A percentile compares a stretch with the other conserved stretches of the same genome.
Conservation (phyloP, 371 early-diverging fungal genomes). For the Mortierella polycephala region DNA sequence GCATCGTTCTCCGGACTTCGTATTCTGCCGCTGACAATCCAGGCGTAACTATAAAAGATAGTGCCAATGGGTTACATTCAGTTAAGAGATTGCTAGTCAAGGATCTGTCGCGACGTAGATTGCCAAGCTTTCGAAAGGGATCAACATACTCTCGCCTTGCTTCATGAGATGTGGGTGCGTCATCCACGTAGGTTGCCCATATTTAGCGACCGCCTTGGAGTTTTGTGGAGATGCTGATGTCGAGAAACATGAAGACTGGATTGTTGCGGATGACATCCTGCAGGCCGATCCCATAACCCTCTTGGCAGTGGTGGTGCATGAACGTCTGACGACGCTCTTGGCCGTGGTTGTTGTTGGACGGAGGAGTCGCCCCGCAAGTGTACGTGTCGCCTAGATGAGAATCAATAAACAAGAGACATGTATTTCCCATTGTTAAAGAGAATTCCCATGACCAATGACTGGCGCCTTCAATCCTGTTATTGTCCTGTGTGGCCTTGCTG, state of each 20-base stretch:
- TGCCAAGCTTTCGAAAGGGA: constrained; percentile 1
- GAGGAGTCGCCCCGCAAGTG: constrained; percentile 53
- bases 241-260: constrained; percentile 3
- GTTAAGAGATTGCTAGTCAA: background rate
- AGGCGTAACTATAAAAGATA: constrained; percentile 71
- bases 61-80: no score
- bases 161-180: constrained; percentile 87
- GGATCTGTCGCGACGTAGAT: background rate
- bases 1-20: constrained; percentile 73
- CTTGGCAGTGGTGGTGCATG: constrained; percentile 15
- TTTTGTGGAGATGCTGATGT: background rate
- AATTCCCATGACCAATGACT: no score
- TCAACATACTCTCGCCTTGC: constrained; percentile 70
- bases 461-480: no score
- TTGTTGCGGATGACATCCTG: background rate
- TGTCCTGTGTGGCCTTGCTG: no score
- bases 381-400: constrained; percentile 19
- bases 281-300: constrained; percentile 11
- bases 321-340: constrained; percentile 5
- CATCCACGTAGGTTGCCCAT: constrained; percentile 82
- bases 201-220: constrained; percentile 13
- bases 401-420: no score
- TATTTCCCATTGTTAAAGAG: no score
- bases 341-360: constrained; percentile 44
- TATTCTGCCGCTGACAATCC: constrained; percentile 81